These are phyloP conservation scores for Irpex lacteus DNA, from an alignment of 1,284 basidiomycete species.

Conservation along the genomic window DNA sequence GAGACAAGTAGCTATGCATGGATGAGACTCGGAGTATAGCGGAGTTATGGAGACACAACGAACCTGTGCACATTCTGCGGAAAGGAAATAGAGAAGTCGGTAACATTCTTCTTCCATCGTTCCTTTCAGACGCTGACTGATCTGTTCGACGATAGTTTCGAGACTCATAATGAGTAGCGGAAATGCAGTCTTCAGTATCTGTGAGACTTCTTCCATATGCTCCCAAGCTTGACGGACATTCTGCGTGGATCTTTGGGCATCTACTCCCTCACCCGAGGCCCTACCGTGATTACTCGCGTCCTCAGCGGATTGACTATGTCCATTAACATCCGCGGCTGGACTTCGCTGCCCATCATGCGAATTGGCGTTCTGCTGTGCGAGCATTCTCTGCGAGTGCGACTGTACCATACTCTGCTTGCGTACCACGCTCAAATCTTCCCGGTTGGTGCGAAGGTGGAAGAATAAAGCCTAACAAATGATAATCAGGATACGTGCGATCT, in stretches of 20 bases:
- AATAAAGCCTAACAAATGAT: constrained; percentile 75
- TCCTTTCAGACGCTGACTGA: constrained; percentile 89
- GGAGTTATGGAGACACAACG: constrained; percentile 12
- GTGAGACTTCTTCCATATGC: constrained; percentile 91
- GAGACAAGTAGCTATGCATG: constrained; percentile 63
- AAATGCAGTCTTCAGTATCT: constrained; percentile 95
- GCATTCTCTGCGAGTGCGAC: constrained; percentile 30
- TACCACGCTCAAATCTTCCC: constrained; percentile 79
- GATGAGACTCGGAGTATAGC: not conserved
- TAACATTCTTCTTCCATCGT: constrained; percentile 94
- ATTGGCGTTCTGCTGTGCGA: constrained; percentile 3
- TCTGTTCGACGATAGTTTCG: constrained; percentile 98
- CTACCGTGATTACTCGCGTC: not conserved
- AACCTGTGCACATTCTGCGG: constrained; percentile 72
- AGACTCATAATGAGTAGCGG: constrained; percentile 93
- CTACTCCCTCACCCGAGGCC: not conserved
- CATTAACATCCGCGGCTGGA: constrained; percentile 6
- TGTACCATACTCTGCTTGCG: constrained; percentile 39
- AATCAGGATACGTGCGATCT: constrained; percentile 12
- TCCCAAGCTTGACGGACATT: constrained; percentile 70
- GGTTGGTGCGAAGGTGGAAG: constrained; percentile 90
- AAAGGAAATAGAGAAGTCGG: constrained; percentile 84
- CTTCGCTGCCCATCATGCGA: constrained; percentile 2
- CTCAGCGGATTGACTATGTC: not conserved
- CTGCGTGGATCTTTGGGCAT: not conserved